phyloP scores from a whole-genome alignment of 768 basidiomycete genomes.

The Suillus subaureus region DNA sequence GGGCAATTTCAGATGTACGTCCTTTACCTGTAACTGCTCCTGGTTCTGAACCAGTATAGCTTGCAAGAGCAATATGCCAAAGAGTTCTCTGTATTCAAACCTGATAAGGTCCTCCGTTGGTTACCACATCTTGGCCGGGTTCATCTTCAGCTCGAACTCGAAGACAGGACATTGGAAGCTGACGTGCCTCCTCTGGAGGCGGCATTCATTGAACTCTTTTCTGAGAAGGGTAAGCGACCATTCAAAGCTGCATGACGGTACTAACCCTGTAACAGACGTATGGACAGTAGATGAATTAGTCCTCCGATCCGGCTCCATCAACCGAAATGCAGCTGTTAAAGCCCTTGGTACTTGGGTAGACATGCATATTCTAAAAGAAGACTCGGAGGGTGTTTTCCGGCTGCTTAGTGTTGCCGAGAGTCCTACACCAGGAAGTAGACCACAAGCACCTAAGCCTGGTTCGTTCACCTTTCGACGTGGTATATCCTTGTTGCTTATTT shows the following conservation, averaged over 20 bases:
- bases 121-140: constrained; percentile 88
- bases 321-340: constrained; percentile 64
- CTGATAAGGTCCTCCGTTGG: constrained; percentile 91
- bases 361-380: constrained; percentile 77
- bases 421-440: constrained; percentile 28
- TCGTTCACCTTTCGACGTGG: constrained; percentile 3
- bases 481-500: background rate
- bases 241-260: background rate
- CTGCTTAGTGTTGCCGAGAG: constrained; percentile 67
- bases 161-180: constrained; percentile 74
- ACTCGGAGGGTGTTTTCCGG: constrained; percentile 57
- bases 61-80: constrained; percentile 75
- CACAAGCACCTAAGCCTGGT: constrained; percentile 28
- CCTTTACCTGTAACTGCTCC: constrained; percentile 5
- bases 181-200: constrained; percentile 90
- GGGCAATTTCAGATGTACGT: constrained; percentile 81
- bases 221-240: constrained; percentile 53
- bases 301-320: constrained; percentile 61
- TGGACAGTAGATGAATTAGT: constrained; percentile 78
- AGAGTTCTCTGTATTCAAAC: constrained; percentile 83
- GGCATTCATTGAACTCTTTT: constrained; percentile 86
- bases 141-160: constrained; percentile 75
- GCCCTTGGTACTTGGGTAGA: constrained; percentile 86
- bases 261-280: constrained; percentile 44
- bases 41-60: constrained; percentile 38